A percentile compares a stretch with the other conserved stretches of the same genome.
Evolutionary conservation across 192 early-diverging fungal genomes (phyloP).

Genomic region (Phlyctochytrium planicorne): DNA sequence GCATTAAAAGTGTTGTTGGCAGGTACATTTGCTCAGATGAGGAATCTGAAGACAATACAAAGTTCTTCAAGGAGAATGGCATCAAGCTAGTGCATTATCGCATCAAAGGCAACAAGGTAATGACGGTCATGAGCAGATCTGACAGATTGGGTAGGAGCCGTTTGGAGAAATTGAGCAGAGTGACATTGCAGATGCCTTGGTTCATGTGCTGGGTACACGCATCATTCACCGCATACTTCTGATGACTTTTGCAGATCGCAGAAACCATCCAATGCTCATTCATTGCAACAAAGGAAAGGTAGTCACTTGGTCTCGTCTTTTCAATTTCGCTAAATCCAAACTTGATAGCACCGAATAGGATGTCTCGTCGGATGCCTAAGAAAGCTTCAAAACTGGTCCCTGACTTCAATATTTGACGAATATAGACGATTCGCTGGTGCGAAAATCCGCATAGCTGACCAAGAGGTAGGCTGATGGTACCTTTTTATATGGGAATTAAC

Average conservation of each 20-base stretch:
- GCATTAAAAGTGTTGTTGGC: not conserved
- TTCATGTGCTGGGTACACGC: conserved; percentile 41
- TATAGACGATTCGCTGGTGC: conserved; percentile 91
- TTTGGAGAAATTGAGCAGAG: conserved; percentile 50
- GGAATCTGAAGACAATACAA: conserved; percentile 84
- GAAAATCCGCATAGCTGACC: conserved; percentile 86
- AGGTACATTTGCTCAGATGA: conserved; percentile 92
- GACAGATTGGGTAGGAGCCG: conserved; percentile 39
- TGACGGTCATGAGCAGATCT: not conserved
- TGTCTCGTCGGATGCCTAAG: conserved; percentile 93
- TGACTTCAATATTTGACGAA: conserved; percentile 97
- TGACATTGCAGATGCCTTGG: conserved; percentile 41
- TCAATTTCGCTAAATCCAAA: not conserved
- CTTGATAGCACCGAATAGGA: conserved; percentile 81
- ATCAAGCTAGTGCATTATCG: conserved; percentile 85
- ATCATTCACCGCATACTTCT: not conserved
- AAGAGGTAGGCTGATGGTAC: conserved; percentile 64
- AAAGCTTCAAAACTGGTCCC: conserved; percentile 92
- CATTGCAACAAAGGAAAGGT: conserved; percentile 98
- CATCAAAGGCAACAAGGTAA: conserved; percentile 91
- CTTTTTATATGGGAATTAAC: not conserved
- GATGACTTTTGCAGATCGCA: conserved; percentile 17
- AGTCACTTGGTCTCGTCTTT: conserved; percentile 5
- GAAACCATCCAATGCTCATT: conserved; percentile 72
- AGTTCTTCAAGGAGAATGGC: conserved; percentile 75